Percentiles rank a stretch among this genome's conserved stretches.
phyloP scores from a whole-genome alignment of 2,329 filamentous ascomycete species.

The Colletotrichum tofieldiae region DNA sequence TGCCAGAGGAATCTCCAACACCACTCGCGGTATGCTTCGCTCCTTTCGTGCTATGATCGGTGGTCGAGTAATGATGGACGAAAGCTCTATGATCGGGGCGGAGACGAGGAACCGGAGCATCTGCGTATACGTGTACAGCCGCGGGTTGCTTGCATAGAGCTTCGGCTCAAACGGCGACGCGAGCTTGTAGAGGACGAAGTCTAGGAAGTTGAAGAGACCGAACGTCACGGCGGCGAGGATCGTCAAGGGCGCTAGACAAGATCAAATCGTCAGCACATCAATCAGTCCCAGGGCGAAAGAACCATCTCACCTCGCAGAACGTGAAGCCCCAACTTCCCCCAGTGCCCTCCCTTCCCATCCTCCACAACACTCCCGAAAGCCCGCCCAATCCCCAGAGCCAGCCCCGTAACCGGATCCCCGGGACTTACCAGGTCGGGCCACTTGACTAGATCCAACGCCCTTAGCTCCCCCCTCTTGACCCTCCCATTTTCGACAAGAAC shows the following conservation, averaged over 20 bases:
- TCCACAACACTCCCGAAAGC: background rate
- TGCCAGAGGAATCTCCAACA: background rate
- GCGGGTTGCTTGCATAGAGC: conserved; percentile 38
- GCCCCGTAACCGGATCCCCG: conserved; percentile 35
- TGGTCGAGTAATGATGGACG: conserved; percentile 7
- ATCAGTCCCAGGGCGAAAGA: background rate
- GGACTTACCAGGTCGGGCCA: conserved; percentile 39
- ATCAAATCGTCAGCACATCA: background rate
- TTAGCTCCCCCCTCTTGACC: conserved; percentile 23
- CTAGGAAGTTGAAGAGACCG: conserved; percentile 39
- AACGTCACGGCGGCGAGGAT: conserved; percentile 30
- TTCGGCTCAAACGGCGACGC: conserved; percentile 29
- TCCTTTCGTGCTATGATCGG: background rate
- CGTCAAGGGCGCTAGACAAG: conserved; percentile 22
- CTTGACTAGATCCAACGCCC: conserved; percentile 27
- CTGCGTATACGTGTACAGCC: conserved; percentile 24
- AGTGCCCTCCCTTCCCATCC: background rate
- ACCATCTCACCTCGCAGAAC: conserved; percentile 31
- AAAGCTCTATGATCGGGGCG: conserved; percentile 23
- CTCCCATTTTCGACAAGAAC: conserved; percentile 24
- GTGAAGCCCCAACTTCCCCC: conserved; percentile 14
- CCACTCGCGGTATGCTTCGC: background rate
- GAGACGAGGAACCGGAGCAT: conserved; percentile 36
- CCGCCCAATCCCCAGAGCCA: conserved; percentile 12
- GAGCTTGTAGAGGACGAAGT: conserved; percentile 37